Conservation (phyloP, 163 green algal species). For the Dunaliella salina region DNA sequence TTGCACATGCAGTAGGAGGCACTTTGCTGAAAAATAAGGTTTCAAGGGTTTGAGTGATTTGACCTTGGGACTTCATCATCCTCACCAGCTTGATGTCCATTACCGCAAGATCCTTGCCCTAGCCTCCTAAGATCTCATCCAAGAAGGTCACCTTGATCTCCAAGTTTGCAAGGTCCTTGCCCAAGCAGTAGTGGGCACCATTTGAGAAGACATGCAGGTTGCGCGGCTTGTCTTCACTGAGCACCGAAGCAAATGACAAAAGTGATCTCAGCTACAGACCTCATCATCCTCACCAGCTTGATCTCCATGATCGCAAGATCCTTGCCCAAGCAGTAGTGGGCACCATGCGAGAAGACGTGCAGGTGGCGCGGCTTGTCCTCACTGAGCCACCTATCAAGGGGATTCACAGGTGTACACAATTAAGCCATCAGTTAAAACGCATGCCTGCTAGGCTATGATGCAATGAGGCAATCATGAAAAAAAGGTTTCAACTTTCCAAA, state of each 20-base stretch:
- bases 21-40: background rate
- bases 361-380: background rate
- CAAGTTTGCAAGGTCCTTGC: conserved; percentile 7
- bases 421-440: too few relatives aligned
- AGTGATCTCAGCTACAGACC: too few relatives aligned
- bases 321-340: conserved; percentile 6
- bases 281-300: background rate
- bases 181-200: background rate
- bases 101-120: conserved; percentile 3
- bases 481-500: too few relatives aligned
- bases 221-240: background rate
- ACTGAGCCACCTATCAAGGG: background rate
- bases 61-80: too few relatives aligned
- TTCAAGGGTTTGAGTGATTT: too few relatives aligned
- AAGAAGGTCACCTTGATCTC: conserved; percentile 3
- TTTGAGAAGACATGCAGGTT: background rate
- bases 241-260: too few relatives aligned
- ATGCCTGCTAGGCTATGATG: too few relatives aligned
- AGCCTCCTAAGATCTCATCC: too few relatives aligned
- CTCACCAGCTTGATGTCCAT: background rate
- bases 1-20: background rate
- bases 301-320: conserved; percentile 9
- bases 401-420: too few relatives aligned
- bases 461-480: too few relatives aligned
- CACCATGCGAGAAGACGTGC: background rate